Percentiles rank a stretch among this genome's conserved stretches.
Evolutionary conservation across 2,329 filamentous ascomycete species (phyloP).

Genomic region (Ophiostoma pallidulum): DNA sequence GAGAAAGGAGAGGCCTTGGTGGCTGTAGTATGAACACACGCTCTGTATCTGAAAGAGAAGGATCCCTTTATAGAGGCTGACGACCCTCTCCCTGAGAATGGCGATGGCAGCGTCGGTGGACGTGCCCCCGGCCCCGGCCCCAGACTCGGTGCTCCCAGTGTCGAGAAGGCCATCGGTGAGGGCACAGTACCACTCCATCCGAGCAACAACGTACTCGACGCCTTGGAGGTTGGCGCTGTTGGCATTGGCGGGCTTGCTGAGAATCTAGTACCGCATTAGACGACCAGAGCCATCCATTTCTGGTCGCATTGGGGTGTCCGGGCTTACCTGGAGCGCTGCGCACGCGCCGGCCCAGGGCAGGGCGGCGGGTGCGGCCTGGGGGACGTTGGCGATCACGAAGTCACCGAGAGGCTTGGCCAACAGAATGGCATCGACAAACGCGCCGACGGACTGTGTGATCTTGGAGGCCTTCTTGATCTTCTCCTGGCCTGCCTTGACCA

Average conservation of each 20-base stretch:
- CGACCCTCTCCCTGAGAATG: constrained; percentile 21
- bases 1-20: constrained; percentile 21
- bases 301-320: neutral
- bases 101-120: constrained; percentile 11
- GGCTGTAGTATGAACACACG: constrained; percentile 27
- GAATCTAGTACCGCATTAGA: constrained; percentile 18
- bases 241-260: constrained; percentile 23
- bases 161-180: constrained; percentile 23
- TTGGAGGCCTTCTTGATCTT: constrained; percentile 20
- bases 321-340: constrained; percentile 25
- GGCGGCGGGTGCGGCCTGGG: constrained; percentile 22
- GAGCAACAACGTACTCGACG: constrained; percentile 26
- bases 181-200: constrained; percentile 31
- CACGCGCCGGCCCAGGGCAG: constrained; percentile 29
- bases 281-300: constrained; percentile 3
- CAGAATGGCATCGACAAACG: constrained; percentile 19
- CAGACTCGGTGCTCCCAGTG: constrained; percentile 8
- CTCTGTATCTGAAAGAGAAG: constrained; percentile 34
- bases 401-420: constrained; percentile 20
- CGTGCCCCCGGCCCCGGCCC: neutral
- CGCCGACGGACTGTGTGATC: constrained; percentile 20
- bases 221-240: constrained; percentile 25
- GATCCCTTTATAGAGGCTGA: constrained; percentile 29
- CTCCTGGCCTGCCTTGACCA: constrained; percentile 22
- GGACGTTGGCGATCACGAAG: constrained; percentile 21